phyloP scores from a whole-genome alignment of 1,139 yeast genomes.

The Scheffersomyces illinoinensis region DNA sequence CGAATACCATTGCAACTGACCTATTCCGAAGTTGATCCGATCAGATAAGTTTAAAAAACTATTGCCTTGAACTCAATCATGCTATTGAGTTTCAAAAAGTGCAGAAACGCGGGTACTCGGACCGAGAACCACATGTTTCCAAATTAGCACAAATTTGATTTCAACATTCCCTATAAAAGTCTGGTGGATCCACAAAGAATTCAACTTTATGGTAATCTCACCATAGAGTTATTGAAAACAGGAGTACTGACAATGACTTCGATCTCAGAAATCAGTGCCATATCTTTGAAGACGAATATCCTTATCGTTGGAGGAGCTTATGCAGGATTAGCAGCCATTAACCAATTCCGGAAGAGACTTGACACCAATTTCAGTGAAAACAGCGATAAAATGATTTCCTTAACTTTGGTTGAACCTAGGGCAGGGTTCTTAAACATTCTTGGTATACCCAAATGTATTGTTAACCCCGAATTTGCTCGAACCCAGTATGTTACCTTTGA shows the following conservation, averaged over 20 bases:
- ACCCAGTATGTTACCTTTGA: slow-evolving; percentile 40
- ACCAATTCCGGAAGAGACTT: slow-evolving; percentile 27
- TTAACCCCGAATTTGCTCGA: slow-evolving; percentile 47
- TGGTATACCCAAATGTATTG: slow-evolving; percentile 53
- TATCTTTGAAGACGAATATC: slow-evolving; percentile 24
- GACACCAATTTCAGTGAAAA: slow-evolving; percentile 26
- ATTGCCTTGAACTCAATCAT: background rate
- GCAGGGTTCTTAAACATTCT: slow-evolving; percentile 53
- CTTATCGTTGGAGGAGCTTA: slow-evolving; percentile 54
- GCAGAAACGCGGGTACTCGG: background rate
- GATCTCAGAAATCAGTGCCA: slow-evolving; percentile 1
- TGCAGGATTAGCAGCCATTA: slow-evolving; percentile 47
- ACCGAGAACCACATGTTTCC: background rate
- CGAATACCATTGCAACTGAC: background rate
- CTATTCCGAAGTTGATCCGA: background rate
- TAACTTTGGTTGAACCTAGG: slow-evolving; percentile 51
- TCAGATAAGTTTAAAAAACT: background rate
- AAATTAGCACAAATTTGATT: background rate
- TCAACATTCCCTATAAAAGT: background rate
- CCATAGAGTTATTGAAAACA: background rate
- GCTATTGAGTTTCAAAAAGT: background rate
- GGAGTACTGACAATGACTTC: background rate
- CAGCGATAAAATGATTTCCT: slow-evolving; percentile 24
- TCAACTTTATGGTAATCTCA: background rate
- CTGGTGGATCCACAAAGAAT: background rate